These are phyloP conservation scores for Talaromyces nanjingensis DNA, from an alignment of 495 filamentous ascomycete genomes.

Conservation along the genomic window DNA sequence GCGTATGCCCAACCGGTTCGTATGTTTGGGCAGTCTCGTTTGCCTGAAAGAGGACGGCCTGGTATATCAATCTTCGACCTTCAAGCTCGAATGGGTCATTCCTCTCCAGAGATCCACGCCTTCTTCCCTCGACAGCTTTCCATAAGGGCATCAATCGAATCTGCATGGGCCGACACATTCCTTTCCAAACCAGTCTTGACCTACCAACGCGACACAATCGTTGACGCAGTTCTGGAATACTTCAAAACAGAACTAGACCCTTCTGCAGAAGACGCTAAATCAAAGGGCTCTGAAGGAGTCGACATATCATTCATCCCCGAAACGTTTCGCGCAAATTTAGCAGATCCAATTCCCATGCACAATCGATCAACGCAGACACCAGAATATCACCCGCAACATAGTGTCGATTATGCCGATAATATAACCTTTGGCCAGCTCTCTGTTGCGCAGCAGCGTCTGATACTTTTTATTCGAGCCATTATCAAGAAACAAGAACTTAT, in stretches of 20 bases:
- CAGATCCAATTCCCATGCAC: background rate
- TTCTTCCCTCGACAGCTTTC: slow-evolving; percentile 81
- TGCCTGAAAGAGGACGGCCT: slow-evolving; percentile 62
- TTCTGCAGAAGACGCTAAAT: slow-evolving; percentile 10
- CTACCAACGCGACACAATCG: slow-evolving; percentile 41
- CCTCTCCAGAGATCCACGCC: slow-evolving; percentile 86
- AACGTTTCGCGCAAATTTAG: background rate
- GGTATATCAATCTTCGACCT: slow-evolving; percentile 89
- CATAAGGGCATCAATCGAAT: slow-evolving; percentile 67
- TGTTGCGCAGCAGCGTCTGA: slow-evolving; percentile 72
- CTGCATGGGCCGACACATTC: slow-evolving; percentile 86
- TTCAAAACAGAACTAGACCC: slow-evolving; percentile 72
- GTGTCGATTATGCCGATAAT: slow-evolving; percentile 61
- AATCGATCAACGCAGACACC: slow-evolving; percentile 10
- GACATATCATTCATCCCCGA: slow-evolving; percentile 6
- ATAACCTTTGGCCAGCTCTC: slow-evolving; percentile 65
- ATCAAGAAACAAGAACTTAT: slow-evolving; percentile 80
- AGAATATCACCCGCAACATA: slow-evolving; percentile 12
- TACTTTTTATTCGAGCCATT: slow-evolving; percentile 78
- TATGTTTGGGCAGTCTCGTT: slow-evolving; percentile 73
- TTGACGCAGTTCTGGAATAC: slow-evolving; percentile 62
- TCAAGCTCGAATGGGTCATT: slow-evolving; percentile 83
- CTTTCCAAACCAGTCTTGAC: slow-evolving; percentile 57
- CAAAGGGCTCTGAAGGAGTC: background rate
- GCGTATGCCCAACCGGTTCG: slow-evolving; percentile 82